Conservation (phyloP, 768 basidiomycete genomes). For the Termitomyces sp. region DNA sequence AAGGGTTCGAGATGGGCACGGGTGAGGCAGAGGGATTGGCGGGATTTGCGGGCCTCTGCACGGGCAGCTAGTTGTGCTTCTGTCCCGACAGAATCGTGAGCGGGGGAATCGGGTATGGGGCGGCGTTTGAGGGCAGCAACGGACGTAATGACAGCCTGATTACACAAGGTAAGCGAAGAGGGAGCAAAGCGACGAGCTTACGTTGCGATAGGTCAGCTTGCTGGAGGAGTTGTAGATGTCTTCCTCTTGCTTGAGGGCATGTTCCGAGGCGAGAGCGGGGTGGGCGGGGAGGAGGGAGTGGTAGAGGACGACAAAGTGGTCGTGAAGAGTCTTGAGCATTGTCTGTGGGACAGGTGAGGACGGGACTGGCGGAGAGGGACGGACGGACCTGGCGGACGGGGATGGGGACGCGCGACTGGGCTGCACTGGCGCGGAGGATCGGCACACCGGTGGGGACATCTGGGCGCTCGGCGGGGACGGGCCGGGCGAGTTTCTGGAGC, state of each 20-base stretch:
- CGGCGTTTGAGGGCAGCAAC: constrained; percentile 46
- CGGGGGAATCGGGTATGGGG: constrained; percentile 46
- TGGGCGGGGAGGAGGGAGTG: constrained; percentile 44
- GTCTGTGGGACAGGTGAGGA: constrained; percentile 35
- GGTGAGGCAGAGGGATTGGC: constrained; percentile 51
- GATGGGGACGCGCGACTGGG: constrained; percentile 65
- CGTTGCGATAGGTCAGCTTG: constrained; percentile 82
- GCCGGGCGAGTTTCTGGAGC: constrained; percentile 48
- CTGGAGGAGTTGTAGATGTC: constrained; percentile 72
- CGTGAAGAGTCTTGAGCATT: constrained; percentile 70
- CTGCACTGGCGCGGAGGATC: constrained; percentile 58
- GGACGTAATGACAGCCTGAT: constrained; percentile 47
- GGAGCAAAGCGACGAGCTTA: constrained; percentile 24
- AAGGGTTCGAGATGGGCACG: constrained; percentile 49
- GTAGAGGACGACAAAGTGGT: constrained; percentile 71
- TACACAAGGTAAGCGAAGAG: constrained; percentile 7
- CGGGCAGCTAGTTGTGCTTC: constrained; percentile 58
- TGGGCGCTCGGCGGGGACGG: constrained; percentile 20
- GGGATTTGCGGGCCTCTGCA: constrained; percentile 46
- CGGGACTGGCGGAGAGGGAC: not conserved
- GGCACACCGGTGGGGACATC: constrained; percentile 42
- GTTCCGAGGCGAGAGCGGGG: constrained; percentile 65
- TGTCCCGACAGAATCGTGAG: constrained; percentile 76
- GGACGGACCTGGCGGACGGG: constrained; percentile 65
- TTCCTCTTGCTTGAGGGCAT: constrained; percentile 78